Percentiles rank a stretch among this genome's conserved stretches.
phyloP scores from a whole-genome alignment of 768 basidiomycete species.

The Imleria badia region DNA sequence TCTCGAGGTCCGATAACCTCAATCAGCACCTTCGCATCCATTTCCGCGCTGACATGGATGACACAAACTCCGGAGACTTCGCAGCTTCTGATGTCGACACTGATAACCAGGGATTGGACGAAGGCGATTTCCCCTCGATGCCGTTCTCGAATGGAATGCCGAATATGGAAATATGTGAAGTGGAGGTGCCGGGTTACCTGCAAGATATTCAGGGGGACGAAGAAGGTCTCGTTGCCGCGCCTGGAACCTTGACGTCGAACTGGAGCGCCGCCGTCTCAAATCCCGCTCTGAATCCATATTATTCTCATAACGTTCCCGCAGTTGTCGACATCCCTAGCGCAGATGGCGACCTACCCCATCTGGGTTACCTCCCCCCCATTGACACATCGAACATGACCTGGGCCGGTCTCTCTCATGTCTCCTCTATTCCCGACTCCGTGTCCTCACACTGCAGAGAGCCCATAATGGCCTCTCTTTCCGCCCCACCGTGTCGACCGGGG shows the following conservation, averaged over 20 bases:
- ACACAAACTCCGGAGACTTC: conserved; percentile 26
- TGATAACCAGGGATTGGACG: conserved; percentile 39
- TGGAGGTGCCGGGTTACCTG: conserved; percentile 57
- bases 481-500: conserved; percentile 65
- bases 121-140: conserved; percentile 26
- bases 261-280: conserved; percentile 16
- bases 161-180: conserved; percentile 56
- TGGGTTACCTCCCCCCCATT: conserved; percentile 19
- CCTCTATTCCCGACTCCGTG: conserved; percentile 21
- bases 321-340: conserved; percentile 18
- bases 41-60: conserved; percentile 33
- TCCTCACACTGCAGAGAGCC: conserved; percentile 40
- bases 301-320: conserved; percentile 16
- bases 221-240: conserved; percentile 48
- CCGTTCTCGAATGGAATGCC: conserved; percentile 34
- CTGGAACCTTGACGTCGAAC: conserved; percentile 17
- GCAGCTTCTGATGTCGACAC: conserved; percentile 28
- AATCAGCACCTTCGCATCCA: conserved; percentile 87
- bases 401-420: conserved; percentile 18
- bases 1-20: conserved; percentile 88
- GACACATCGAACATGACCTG: conserved; percentile 28
- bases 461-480: conserved; percentile 48
- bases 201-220: conserved; percentile 58
- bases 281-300: conserved; percentile 24
- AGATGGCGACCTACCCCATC: conserved; percentile 20